These are phyloP conservation scores for Colletotrichum camelliae DNA, from an alignment of 2,329 filamentous ascomycete genomes.

Conservation along the genomic window DNA sequence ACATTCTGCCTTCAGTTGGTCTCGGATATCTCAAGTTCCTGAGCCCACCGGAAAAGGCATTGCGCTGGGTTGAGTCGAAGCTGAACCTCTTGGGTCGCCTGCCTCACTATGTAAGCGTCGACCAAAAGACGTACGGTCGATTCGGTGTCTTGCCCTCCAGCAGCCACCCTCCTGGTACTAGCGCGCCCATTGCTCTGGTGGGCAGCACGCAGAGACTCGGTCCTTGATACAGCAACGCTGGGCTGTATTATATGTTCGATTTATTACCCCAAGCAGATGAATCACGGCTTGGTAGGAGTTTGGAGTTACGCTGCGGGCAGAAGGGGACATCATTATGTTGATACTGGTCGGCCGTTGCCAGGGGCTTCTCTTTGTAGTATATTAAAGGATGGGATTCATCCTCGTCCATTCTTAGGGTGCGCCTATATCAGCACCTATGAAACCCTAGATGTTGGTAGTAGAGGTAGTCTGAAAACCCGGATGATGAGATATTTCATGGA, in stretches of 20 bases:
- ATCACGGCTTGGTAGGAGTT: slow-evolving; percentile 8
- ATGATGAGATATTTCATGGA: neutral
- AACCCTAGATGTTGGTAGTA: neutral
- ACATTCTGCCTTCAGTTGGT: slow-evolving; percentile 61
- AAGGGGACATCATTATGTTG: neutral
- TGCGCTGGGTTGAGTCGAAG: slow-evolving; percentile 89
- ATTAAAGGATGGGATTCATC: no score
- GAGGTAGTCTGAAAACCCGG: neutral
- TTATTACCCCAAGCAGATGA: neutral
- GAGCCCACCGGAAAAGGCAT: slow-evolving; percentile 84
- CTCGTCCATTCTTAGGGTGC: neutral
- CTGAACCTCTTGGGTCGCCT: slow-evolving; percentile 83
- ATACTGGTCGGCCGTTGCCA: neutral
- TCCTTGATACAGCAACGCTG: slow-evolving; percentile 52
- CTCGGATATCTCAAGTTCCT: slow-evolving; percentile 89
- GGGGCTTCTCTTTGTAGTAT: neutral
- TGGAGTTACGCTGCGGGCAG: neutral
- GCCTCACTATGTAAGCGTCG: slow-evolving; percentile 91
- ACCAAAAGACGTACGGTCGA: slow-evolving; percentile 93
- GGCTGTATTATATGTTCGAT: neutral
- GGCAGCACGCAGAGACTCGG: slow-evolving; percentile 72
- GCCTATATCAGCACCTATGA: neutral
- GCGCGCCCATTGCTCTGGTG: slow-evolving; percentile 65
- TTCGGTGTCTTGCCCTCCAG: slow-evolving; percentile 83
- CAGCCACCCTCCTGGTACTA: slow-evolving; percentile 40